Conservation (phyloP, 345 rosid species). For the Populus davidiana region DNA sequence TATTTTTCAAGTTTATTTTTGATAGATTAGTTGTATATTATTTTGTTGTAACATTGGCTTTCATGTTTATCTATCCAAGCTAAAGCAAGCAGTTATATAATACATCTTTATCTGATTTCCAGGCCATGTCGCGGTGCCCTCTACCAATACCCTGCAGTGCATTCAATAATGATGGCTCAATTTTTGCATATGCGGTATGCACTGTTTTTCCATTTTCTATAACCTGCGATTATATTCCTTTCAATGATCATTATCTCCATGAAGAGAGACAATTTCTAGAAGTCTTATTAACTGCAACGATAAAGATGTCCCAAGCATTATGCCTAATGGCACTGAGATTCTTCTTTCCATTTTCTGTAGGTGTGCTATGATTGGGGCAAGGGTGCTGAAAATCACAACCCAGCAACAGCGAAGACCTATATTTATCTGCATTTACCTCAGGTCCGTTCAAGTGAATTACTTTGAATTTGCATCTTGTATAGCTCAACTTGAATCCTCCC, state of each 20-base stretch:
- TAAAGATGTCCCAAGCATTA: not conserved
- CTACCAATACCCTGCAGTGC: slow-evolving; percentile 88
- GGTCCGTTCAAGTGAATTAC: slow-evolving; percentile 27
- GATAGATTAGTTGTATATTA: not conserved
- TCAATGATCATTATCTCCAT: not conserved
- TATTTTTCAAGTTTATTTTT: not conserved
- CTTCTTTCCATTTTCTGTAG: slow-evolving; percentile 30
- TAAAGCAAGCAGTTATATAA: not conserved
- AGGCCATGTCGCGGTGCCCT: slow-evolving; percentile 91
- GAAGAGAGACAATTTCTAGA: not conserved
- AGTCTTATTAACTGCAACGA: not conserved
- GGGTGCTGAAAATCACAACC: slow-evolving; percentile 81
- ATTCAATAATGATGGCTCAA: slow-evolving; percentile 91
- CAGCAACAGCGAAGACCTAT: slow-evolving; percentile 54
- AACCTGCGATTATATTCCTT: no score
- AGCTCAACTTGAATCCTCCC: not conserved
- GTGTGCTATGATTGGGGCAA: slow-evolving; percentile 97
- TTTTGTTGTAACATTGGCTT: not conserved
- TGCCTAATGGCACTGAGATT: not conserved
- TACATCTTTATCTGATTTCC: slow-evolving; percentile 19
- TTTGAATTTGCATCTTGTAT: not conserved
- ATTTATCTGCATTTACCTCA: slow-evolving; percentile 65
- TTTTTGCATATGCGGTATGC: slow-evolving; percentile 84
- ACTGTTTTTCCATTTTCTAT: not conserved
- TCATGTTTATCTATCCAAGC: not conserved